Evolutionary conservation across 1,284 basidiomycete genomes (phyloP), one percentile per base, ranked within the genome.

Genomic region (Trametes polyzona): DNA sequence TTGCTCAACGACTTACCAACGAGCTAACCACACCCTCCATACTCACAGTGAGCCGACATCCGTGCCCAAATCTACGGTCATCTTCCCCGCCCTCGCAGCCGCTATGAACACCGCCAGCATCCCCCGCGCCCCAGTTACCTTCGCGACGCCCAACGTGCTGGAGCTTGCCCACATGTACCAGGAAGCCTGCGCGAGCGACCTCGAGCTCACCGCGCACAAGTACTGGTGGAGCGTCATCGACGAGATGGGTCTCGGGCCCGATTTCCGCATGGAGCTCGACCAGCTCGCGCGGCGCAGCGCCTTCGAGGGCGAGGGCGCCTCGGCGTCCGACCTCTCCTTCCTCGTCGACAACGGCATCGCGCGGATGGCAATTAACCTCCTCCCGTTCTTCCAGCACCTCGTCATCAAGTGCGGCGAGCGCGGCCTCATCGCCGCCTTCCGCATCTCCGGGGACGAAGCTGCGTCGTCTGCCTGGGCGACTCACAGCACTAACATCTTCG

Each of bases 41-140:
- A 10, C 65, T 47, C 51, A 24, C 59, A 89, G 87, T 65, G 88
- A 98, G 73, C 95, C 96, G 0, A 98, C 96, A 0, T 96, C 95
- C 0, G 79, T 90, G 10, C 74, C 81, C 29, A 98, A 98, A 74
- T 88, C 91, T 2, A 76, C 78, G 2, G 77, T 80, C 2, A 83
- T 98, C 42, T 69, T 96, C 9, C 81, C 86, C 0, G 86, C 90
- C 0, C 74, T 96, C 52, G 64, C 72, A 12, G 65, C 75, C 6
- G 70, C 73, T 41, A 46, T 76, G 12, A 42, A 59, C 37, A 67
- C 67, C 6, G 69, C 55, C 24, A 57, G 67, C 17, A 48, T 65
- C 35, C 57, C 59, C 12, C 66, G 64, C 37, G 69, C 86, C 3
- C 82, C 84, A 2, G 76, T 95, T 35, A 76, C 86, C 3, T 92